Evolutionary conservation across 1,284 basidiomycete genomes (phyloP).

Genomic region (Apiotrichum mycotoxinovorans): DNA sequence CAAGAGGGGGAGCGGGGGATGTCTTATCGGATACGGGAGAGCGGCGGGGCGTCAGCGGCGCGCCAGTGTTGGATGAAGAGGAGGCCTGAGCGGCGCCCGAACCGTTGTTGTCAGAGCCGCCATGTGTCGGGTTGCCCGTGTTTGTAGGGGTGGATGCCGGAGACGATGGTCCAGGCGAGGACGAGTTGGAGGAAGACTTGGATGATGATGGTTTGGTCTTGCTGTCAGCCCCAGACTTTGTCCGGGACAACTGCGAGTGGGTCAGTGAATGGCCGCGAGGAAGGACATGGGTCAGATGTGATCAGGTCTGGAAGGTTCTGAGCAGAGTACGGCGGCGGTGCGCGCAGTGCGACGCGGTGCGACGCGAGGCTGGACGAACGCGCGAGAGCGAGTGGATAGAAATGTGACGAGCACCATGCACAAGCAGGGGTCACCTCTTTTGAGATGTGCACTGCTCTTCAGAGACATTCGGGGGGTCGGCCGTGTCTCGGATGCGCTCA

Average conservation of each 20-base stretch:
- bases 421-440: constrained; percentile 1
- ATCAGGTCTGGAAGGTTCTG: not conserved
- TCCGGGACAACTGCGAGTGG: constrained; percentile 32
- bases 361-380: not conserved
- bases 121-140: not conserved
- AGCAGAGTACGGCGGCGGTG: not conserved
- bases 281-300: not conserved
- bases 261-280: not conserved
- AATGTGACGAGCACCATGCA: not conserved
- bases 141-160: constrained; percentile 19
- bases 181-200: constrained; percentile 49
- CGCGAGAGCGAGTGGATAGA: not conserved
- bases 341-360: too few relatives aligned
- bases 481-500: not conserved
- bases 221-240: constrained; percentile 37
- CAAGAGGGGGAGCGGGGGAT: constrained; percentile 69
- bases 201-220: constrained; percentile 47
- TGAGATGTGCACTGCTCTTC: not conserved
- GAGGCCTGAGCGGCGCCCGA: constrained; percentile 4
- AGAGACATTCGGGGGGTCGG: constrained; percentile 1
- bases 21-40: constrained; percentile 49
- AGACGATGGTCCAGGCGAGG: constrained; percentile 24
- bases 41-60: constrained; percentile 44
- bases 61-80: constrained; percentile 31
- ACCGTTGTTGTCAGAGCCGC: not conserved